phyloP scores from a whole-genome alignment of 1,284 basidiomycete species.

The Ganoderma multipileum region DNA sequence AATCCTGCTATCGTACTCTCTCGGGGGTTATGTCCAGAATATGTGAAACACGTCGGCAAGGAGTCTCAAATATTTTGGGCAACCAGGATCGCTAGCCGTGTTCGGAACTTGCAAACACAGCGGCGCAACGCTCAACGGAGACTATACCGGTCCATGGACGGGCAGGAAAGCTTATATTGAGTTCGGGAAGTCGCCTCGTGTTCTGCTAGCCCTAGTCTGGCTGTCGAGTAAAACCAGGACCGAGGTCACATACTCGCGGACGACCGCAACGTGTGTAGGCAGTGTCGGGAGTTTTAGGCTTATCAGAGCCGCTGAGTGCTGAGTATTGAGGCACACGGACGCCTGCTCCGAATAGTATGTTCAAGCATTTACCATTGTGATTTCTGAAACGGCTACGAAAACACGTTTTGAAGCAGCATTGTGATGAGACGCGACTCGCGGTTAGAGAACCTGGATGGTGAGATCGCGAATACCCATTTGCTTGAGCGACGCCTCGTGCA shows the following conservation, averaged over 20 bases:
- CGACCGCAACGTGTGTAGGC: conserved; percentile 9
- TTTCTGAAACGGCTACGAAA: not conserved
- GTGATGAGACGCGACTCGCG: not conserved
- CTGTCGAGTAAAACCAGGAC: not conserved
- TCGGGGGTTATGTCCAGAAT: not conserved
- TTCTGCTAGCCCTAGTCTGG: conserved; percentile 26
- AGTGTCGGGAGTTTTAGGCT: not conserved
- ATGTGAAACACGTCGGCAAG: not conserved
- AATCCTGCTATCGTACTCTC: not conserved
- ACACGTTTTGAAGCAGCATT: not conserved
- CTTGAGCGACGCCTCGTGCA: conserved; percentile 20
- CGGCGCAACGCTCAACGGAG: not conserved
- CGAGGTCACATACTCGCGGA: not conserved
- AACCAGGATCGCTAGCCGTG: not conserved
- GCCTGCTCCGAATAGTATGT: not conserved
- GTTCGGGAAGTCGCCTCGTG: conserved; percentile 19
- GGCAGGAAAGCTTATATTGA: not conserved
- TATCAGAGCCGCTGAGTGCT: conserved; percentile 12
- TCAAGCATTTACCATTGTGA: not conserved
- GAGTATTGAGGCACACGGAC: conserved; percentile 14
- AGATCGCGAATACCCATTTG: conserved; percentile 18
- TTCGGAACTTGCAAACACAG: not conserved
- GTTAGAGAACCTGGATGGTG: conserved; percentile 17
- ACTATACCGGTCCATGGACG: not conserved
- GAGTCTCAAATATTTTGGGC: conserved; percentile 5